Evolutionary conservation across 495 filamentous ascomycete genomes (phyloP).

Genomic region (Apodospora peruviana): DNA sequence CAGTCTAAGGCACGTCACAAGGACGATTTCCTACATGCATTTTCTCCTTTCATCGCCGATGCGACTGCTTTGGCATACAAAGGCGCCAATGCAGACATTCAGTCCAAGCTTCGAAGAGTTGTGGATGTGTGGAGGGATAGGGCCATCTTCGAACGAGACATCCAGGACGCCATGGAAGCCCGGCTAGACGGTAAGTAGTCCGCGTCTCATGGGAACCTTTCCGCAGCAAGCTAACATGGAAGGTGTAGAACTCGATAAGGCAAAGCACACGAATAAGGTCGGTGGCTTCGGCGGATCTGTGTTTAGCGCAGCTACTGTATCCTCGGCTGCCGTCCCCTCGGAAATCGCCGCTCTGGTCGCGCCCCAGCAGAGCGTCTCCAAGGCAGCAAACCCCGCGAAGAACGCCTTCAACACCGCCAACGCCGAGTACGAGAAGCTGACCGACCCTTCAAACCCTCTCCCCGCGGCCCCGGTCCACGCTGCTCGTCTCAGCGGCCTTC

Average conservation of each 20-base stretch:
- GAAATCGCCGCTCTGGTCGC: constrained; percentile 72
- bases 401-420: constrained; percentile 62
- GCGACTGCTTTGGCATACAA: constrained; percentile 80
- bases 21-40: constrained; percentile 86
- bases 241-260: constrained; percentile 68
- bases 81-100: constrained; percentile 74
- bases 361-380: constrained; percentile 66
- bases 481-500: constrained; percentile 76
- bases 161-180: constrained; percentile 72
- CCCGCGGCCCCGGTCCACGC: constrained; percentile 86
- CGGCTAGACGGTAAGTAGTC: constrained; percentile 62
- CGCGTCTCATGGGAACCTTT: neutral
- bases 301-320: constrained; percentile 51
- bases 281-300: constrained; percentile 59
- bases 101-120: constrained; percentile 80
- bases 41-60: constrained; percentile 85
- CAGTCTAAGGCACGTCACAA: constrained; percentile 88
- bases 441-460: constrained; percentile 56
- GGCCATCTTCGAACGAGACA: constrained; percentile 72
- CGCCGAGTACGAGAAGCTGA: constrained; percentile 74
- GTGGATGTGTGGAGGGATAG: constrained; percentile 91
- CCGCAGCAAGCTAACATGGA: neutral
- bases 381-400: constrained; percentile 57
- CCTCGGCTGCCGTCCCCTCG: constrained; percentile 55
- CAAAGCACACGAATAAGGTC: constrained; percentile 59